phyloP scores from a whole-genome alignment of 495 filamentous ascomycete genomes.

The Xylaria acuta region DNA sequence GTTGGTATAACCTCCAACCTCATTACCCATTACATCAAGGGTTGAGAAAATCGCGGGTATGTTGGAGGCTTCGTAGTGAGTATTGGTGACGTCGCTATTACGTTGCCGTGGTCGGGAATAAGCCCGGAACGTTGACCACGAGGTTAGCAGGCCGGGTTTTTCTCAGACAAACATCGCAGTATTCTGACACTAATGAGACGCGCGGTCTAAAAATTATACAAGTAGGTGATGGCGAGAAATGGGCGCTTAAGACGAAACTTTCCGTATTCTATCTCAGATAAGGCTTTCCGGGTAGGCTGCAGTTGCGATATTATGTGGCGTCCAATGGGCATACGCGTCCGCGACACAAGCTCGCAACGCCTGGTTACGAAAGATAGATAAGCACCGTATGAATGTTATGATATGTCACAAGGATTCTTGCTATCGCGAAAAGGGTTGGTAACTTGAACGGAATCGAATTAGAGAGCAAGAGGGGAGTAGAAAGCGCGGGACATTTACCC shows the following conservation, averaged over 20 bases:
- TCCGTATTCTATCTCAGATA: constrained; percentile 12
- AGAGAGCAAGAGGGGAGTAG: background rate
- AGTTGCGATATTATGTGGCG: constrained; percentile 19
- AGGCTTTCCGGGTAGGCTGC: constrained; percentile 4
- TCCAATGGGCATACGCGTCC: constrained; percentile 15
- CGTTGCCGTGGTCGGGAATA: background rate
- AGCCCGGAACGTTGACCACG: background rate
- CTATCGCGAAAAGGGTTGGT: background rate
- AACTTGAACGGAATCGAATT: background rate
- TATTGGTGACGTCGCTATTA: background rate
- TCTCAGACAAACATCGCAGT: background rate
- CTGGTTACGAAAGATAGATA: background rate
- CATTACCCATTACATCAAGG: background rate
- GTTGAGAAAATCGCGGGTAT: background rate
- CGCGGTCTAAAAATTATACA: background rate
- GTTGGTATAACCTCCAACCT: background rate
- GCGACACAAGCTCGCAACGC: background rate
- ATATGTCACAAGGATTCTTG: background rate
- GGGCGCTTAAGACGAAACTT: background rate
- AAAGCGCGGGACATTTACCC: background rate
- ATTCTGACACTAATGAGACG: background rate
- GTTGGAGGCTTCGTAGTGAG: background rate
- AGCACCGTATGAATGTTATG: background rate
- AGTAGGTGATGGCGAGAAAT: background rate
- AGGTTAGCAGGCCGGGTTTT: background rate